Evolutionary conservation across 2,329 filamentous ascomycete species (phyloP).

Genomic region (Microsporum ferrugineum): DNA sequence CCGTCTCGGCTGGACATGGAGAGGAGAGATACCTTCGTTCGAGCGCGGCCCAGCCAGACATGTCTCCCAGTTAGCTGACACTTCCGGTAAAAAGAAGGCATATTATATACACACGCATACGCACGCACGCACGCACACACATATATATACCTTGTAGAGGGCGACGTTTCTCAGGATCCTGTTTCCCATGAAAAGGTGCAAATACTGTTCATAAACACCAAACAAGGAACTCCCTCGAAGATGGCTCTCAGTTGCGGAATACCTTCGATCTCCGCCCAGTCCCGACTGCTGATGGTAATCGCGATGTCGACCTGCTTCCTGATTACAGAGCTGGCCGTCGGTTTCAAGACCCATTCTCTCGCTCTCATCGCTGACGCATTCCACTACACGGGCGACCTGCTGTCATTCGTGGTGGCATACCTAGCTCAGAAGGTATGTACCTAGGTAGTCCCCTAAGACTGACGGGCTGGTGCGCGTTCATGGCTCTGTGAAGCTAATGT

Average conservation of each 20-base stretch:
- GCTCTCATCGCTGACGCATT: slow-evolving; percentile 67
- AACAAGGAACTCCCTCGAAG: neutral
- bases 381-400: slow-evolving; percentile 51
- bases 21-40: too few relatives aligned
- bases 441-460: too few relatives aligned
- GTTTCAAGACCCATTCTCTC: slow-evolving; percentile 59
- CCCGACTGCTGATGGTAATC: slow-evolving; percentile 12
- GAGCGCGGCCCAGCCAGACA: too few relatives aligned
- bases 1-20: too few relatives aligned
- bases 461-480: too few relatives aligned
- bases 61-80: too few relatives aligned
- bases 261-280: slow-evolving; percentile 6
- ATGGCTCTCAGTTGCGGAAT: neutral
- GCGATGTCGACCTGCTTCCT: slow-evolving; percentile 11
- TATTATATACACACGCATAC: too few relatives aligned
- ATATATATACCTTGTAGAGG: too few relatives aligned
- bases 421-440: slow-evolving; percentile 10
- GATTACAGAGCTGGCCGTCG: slow-evolving; percentile 35
- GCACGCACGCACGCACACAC: too few relatives aligned
- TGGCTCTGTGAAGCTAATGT: neutral
- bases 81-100: too few relatives aligned
- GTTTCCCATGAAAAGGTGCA: neutral
- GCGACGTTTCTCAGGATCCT: neutral
- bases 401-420: slow-evolving; percentile 12
- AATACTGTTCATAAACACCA: neutral